phyloP scores from a whole-genome alignment of 108 stramenopile species.

The Nannochloropsis salina region DNA sequence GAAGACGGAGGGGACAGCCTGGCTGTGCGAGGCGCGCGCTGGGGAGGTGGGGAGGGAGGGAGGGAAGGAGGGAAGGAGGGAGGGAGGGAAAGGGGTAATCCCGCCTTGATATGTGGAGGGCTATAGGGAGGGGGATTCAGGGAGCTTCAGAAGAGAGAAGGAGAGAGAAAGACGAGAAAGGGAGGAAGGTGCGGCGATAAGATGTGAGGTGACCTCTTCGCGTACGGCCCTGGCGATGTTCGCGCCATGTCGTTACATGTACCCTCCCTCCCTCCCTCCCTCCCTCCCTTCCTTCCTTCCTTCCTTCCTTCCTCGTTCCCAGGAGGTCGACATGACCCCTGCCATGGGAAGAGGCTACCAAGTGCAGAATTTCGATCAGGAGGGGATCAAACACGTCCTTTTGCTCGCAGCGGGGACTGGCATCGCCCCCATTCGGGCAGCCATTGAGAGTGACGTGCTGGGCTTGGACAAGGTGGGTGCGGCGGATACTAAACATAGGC shows the following conservation, averaged over 20 bases:
- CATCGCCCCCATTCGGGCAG: background rate
- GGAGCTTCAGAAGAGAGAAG: background rate
- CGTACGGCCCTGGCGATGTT: background rate
- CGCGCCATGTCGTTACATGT: background rate
- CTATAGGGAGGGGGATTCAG: no score
- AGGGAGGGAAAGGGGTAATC: background rate
- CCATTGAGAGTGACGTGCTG: background rate
- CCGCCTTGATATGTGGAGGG: no score
- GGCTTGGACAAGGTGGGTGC: background rate
- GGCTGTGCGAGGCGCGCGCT: background rate
- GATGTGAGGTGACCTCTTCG: background rate
- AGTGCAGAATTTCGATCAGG: background rate
- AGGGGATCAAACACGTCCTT: background rate
- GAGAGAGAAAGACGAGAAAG: background rate
- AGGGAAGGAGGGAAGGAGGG: background rate
- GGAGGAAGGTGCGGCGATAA: background rate
- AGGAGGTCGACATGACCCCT: background rate
- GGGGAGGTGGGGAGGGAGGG: slow-evolving; percentile 1
- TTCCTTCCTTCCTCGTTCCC: background rate
- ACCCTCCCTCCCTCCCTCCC: background rate
- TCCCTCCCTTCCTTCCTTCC: background rate
- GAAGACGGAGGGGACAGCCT: background rate
- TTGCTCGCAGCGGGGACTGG: background rate
- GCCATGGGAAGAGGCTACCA: background rate
- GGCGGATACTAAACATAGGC: no score